These are phyloP conservation scores for Annona cherimola DNA, from an alignment of 164 flowering plant genomes.

Conservation along the genomic window DNA sequence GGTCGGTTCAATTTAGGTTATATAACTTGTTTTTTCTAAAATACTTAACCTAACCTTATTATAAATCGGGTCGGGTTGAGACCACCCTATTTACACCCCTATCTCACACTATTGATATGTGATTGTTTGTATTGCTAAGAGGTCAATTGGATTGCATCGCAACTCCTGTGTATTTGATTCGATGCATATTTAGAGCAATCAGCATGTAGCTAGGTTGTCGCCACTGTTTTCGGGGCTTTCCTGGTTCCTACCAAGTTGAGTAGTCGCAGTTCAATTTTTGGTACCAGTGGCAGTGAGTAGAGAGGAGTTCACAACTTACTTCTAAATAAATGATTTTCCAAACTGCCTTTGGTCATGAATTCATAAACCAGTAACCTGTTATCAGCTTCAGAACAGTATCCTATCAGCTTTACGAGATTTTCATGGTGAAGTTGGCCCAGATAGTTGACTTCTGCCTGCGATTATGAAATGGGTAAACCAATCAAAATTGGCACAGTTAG, in stretches of 20 bases:
- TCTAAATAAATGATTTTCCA: constrained; percentile 84
- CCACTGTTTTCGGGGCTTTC: background rate
- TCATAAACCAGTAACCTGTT: constrained; percentile 76
- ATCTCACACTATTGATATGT: too few species aligned
- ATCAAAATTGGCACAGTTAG: constrained; percentile 1
- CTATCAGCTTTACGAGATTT: constrained; percentile 18
- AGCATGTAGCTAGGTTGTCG: background rate
- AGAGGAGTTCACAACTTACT: constrained; percentile 38
- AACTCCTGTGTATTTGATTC: background rate
- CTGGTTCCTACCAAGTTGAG: background rate
- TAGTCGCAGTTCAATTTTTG: background rate
- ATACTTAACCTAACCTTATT: too few species aligned
- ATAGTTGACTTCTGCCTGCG: constrained; percentile 30
- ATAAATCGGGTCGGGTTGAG: too few species aligned
- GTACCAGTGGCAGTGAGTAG: background rate
- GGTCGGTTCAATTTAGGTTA: too few species aligned
- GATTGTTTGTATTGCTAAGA: too few species aligned
- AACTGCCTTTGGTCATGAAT: constrained; percentile 74
- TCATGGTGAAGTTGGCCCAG: constrained; percentile 19
- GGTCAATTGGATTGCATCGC: too few species aligned
- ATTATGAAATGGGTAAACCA: background rate
- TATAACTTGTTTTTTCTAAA: too few species aligned
- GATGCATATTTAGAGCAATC: background rate
- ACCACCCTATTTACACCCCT: too few species aligned
- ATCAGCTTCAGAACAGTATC: constrained; percentile 30